phyloP scores from a whole-genome alignment of 306 rosid species.

The Boehmeria nivea region DNA sequence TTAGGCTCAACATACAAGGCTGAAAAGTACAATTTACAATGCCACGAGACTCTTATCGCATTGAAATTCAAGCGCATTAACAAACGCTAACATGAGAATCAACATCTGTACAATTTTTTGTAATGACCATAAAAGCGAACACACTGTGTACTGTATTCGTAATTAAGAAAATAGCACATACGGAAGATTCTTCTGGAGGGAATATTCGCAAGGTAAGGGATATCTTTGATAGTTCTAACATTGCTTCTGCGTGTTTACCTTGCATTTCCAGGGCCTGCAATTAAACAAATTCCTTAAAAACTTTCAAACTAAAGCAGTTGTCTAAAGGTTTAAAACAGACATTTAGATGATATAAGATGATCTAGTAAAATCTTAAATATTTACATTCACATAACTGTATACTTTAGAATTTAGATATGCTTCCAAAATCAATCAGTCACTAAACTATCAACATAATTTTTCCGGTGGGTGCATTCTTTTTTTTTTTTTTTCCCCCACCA shows the following conservation, averaged over 20 bases:
- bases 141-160: background rate
- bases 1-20: too few relatives aligned
- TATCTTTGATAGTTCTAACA: conserved; percentile 67
- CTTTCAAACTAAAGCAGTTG: background rate
- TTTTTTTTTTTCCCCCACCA: too few relatives aligned
- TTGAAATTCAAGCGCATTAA: too few relatives aligned
- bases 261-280: conserved; percentile 83
- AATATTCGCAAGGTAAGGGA: conserved; percentile 63
- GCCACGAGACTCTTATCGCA: too few relatives aligned
- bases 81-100: too few relatives aligned
- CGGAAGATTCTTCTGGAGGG: conserved; percentile 89
- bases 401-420: too few relatives aligned
- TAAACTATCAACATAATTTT: too few relatives aligned
- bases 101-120: too few relatives aligned
- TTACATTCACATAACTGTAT: background rate
- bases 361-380: background rate
- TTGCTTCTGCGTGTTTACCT: conserved; percentile 65
- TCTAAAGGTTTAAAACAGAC: background rate
- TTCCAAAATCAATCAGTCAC: too few relatives aligned
- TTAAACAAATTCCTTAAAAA: background rate
- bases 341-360: background rate
- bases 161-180: conserved; percentile 34
- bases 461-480: too few relatives aligned
- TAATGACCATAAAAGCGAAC: background rate
- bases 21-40: too few relatives aligned